Evolutionary conservation across 2,329 filamentous ascomycete genomes (phyloP), one percentile per base, ranked within the genome.

Genomic region (Apiospora aurea): DNA sequence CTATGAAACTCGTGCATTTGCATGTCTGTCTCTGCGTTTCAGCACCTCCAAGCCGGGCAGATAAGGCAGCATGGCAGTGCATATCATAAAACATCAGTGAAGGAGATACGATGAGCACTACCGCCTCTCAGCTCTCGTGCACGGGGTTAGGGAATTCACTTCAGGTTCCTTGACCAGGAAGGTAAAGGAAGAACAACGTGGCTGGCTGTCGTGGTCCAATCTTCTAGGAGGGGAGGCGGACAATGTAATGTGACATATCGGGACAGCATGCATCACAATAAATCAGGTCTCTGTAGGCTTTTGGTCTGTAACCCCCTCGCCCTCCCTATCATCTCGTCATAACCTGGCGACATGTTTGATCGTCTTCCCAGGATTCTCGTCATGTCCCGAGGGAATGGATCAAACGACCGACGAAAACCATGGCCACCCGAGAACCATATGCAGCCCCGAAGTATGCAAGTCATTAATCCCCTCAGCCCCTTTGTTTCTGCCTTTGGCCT

Each of bases 1-100:
- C 57, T 41, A n/a, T 64, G 34, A 64, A 64, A 64, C 57, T 41
- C 57, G 57, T 41, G 57, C 57, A 64, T 34, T 64, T 41, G 18
- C 18, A n/a, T 38, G 29, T 49, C n/a, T 51, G 10, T 14, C 57
- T 14, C 57, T 38, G 29, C 8, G 53, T 61, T 61, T 61, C 29
- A 61, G 53, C 46, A 49, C 46, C n/a, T 47, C 21, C 34, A 38
- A 38, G 34, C 46, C n/a, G 46, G 46, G 46, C 46, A 49, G 41
- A 43, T 43, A 43, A 43, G 41, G 41, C 41, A 43, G 41, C 41
- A 41, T 41, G 38, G 38, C 10, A 47, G 18, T 8, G 46, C 18
- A 49, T n/a, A 7, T 18, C 16, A 47, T 21, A 1, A 7, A 47
- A 38, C 34, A 38, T 38, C 34, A 38, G 7, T 47, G 44, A 6